phyloP scores from a whole-genome alignment of 768 basidiomycete species.

The Amanita jacksonii region DNA sequence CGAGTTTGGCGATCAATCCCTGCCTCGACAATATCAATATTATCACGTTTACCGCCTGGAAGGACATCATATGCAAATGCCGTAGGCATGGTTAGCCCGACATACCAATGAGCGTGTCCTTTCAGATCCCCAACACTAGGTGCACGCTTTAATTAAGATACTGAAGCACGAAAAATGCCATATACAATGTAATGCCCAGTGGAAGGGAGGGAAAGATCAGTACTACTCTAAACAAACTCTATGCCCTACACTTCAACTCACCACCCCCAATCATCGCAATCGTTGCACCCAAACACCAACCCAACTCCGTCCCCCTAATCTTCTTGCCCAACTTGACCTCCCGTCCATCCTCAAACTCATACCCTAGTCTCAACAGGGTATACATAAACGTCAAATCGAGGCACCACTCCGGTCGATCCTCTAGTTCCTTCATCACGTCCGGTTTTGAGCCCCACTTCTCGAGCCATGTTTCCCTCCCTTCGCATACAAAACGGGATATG shows the following conservation, averaged over 20 bases:
- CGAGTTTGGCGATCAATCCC: not conserved
- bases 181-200: too few relatives aligned
- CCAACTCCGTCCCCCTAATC: conserved; percentile 83
- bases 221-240: not conserved
- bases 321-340: conserved; percentile 78
- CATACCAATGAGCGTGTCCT: not conserved
- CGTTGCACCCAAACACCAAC: conserved; percentile 87
- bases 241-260: conserved; percentile 44
- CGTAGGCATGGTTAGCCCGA: not conserved
- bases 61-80: not conserved
- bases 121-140: too few relatives aligned
- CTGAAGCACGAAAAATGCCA: not conserved
- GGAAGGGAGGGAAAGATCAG: too few relatives aligned
- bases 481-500: conserved; percentile 67
- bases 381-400: conserved; percentile 96
- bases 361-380: conserved; percentile 75
- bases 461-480: conserved; percentile 54
- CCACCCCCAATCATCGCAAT: conserved; percentile 60
- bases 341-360: conserved; percentile 70
- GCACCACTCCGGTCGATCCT: conserved; percentile 87
- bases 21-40: conserved; percentile 1
- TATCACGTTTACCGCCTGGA: not conserved
- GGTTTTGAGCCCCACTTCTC: conserved; percentile 31
- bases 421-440: conserved; percentile 48
- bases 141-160: too few relatives aligned